Evolutionary conservation across 73 alveolate genomes (phyloP).

Genomic region (Uronychia binucleata): DNA sequence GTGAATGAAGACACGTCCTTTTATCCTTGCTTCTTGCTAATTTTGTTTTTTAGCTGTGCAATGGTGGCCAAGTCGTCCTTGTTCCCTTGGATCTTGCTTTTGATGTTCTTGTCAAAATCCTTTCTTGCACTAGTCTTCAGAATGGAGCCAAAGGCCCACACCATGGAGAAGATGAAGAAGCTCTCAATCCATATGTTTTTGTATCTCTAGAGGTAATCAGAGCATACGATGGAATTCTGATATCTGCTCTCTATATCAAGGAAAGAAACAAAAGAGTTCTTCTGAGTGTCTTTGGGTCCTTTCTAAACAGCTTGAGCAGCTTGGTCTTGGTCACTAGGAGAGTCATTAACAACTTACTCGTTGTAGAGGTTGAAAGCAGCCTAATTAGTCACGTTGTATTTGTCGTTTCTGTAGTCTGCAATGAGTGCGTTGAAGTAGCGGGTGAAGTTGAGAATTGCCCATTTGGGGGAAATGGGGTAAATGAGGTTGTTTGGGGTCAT

Average conservation of each 20-base stretch:
- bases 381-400: slow-evolving; percentile 20
- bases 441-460: slow-evolving; percentile 44
- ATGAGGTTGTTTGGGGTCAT: slow-evolving; percentile 18
- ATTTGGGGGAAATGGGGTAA: slow-evolving; percentile 41
- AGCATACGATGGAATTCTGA: slow-evolving; percentile 38
- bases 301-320: not conserved
- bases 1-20: not conserved
- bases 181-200: slow-evolving; percentile 72
- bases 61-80: slow-evolving; percentile 39
- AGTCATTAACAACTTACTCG: no score
- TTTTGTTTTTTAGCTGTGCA: slow-evolving; percentile 23
- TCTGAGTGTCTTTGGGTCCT: not conserved
- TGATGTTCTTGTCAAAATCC: slow-evolving; percentile 35
- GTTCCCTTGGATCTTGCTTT: slow-evolving; percentile 23
- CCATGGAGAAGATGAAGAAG: slow-evolving; percentile 90
- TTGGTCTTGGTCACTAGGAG: not conserved
- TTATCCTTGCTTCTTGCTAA: slow-evolving; percentile 12
- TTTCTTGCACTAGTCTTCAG: slow-evolving; percentile 30
- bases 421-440: slow-evolving; percentile 23
- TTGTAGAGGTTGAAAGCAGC: slow-evolving; percentile 33
- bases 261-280: not conserved
- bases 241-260: slow-evolving; percentile 35
- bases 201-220: slow-evolving; percentile 10
- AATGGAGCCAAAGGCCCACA: slow-evolving; percentile 93
- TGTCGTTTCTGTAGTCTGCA: slow-evolving; percentile 49